A percentile compares a stretch with the other conserved stretches of the same genome.
phyloP scores from a whole-genome alignment of 129 eudicot genomes.

The Solidago caesia region DNA sequence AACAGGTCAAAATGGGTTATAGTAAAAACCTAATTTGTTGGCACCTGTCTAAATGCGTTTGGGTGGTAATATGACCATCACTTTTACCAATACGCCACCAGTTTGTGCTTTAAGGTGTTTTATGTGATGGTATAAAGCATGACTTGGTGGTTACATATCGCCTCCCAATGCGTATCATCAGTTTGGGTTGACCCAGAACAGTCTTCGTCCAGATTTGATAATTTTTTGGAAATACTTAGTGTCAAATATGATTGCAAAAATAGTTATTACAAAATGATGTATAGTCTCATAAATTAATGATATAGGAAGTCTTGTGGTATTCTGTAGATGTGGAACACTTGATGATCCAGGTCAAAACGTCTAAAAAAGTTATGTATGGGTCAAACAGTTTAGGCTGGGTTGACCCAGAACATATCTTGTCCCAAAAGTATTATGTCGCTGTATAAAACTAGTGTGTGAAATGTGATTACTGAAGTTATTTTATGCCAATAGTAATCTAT shows the following conservation, averaged over 20 bases:
- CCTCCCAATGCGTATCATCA: too few relatives aligned
- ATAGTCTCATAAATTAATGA: background rate
- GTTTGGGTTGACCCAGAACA: background rate
- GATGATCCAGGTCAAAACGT: background rate
- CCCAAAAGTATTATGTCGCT: background rate
- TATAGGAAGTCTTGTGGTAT: background rate
- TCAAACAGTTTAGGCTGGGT: background rate
- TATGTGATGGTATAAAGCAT: too few relatives aligned
- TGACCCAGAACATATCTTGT: background rate
- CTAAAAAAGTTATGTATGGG: too few relatives aligned
- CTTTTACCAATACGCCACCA: too few relatives aligned
- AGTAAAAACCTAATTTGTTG: background rate
- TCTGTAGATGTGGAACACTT: background rate
- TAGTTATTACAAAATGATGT: background rate
- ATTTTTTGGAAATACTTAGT: background rate
- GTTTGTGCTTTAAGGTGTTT: too few relatives aligned
- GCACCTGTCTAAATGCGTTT: background rate
- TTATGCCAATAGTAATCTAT: background rate
- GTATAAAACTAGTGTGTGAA: background rate
- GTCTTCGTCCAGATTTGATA: background rate
- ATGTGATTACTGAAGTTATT: background rate
- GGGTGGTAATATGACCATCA: too few relatives aligned
- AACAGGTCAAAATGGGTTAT: background rate
- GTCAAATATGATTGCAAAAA: background rate
- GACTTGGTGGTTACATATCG: background rate